These are phyloP conservation scores for Psilocybe subaeruginosa DNA, from an alignment of 768 basidiomycete genomes.

Conservation along the genomic window DNA sequence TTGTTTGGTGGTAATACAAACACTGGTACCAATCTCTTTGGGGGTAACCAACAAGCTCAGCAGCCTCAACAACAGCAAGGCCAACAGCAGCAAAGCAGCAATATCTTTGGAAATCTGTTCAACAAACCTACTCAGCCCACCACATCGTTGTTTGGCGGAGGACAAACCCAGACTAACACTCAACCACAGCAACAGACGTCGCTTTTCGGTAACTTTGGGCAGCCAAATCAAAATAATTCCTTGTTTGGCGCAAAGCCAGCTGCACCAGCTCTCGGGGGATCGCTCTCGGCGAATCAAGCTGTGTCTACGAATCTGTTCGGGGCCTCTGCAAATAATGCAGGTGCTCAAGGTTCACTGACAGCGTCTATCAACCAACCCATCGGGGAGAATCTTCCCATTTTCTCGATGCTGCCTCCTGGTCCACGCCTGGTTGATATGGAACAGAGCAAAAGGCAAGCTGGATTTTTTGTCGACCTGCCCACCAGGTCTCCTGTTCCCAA, in stretches of 20 bases:
- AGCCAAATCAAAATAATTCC: slow-evolving; percentile 42
- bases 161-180: slow-evolving; percentile 38
- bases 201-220: slow-evolving; percentile 59
- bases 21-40: slow-evolving; percentile 23
- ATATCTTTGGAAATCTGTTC: slow-evolving; percentile 44
- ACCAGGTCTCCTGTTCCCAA: slow-evolving; percentile 73
- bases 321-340: slow-evolving; percentile 43
- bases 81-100: slow-evolving; percentile 34
- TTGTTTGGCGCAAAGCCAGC: slow-evolving; percentile 54
- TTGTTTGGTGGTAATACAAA: slow-evolving; percentile 22
- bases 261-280: slow-evolving; percentile 43
- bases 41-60: slow-evolving; percentile 30
- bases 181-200: slow-evolving; percentile 30
- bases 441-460: slow-evolving; percentile 73
- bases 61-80: slow-evolving; percentile 29
- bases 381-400: slow-evolving; percentile 70
- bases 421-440: slow-evolving; percentile 67
- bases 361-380: slow-evolving; percentile 91
- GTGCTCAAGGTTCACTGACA: slow-evolving; percentile 63
- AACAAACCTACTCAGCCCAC: slow-evolving; percentile 43
- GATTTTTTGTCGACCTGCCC: slow-evolving; percentile 77
- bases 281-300: slow-evolving; percentile 24
- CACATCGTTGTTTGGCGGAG: slow-evolving; percentile 42
- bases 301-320: slow-evolving; percentile 21
- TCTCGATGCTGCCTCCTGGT: slow-evolving; percentile 73